Conservation (phyloP, 495 filamentous ascomycete species). For the Opeltia flavorubescens region DNA sequence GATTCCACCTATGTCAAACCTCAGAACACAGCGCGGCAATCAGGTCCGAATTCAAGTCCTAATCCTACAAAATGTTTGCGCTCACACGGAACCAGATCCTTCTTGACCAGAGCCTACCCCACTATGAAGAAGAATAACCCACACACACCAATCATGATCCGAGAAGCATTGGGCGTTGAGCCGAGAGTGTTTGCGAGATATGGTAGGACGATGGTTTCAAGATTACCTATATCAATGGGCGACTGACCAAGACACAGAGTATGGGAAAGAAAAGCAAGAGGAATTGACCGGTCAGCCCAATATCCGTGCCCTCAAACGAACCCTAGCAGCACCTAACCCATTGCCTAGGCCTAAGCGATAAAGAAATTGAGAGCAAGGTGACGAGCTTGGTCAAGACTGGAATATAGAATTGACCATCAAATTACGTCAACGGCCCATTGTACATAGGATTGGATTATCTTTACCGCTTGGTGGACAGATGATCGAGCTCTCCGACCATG, state of each 20-base stretch:
- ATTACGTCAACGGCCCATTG: not conserved
- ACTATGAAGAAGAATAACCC: constrained; percentile 99
- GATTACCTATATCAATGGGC: not conserved
- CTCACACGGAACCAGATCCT: constrained; percentile 42
- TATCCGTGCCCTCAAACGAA: constrained; percentile 12
- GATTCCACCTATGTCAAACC: constrained; percentile 92
- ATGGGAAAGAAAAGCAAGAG: constrained; percentile 79
- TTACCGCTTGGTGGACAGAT: not conserved
- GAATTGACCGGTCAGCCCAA: constrained; percentile 54
- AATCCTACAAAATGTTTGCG: not conserved
- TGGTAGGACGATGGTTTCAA: constrained; percentile 40
- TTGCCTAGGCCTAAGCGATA: constrained; percentile 64
- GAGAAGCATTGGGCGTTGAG: constrained; percentile 69
- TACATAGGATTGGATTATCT: not conserved
- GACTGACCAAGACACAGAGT: constrained; percentile 36
- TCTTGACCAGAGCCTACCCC: constrained; percentile 83
- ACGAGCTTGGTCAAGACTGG: constrained; percentile 61
- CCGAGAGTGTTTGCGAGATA: constrained; percentile 88
- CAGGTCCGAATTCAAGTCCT: constrained; percentile 40
- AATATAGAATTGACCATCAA: constrained; percentile 7
- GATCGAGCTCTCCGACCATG: too few species aligned
- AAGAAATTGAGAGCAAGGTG: constrained; percentile 84
- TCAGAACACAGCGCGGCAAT: constrained; percentile 74
- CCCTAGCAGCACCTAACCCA: not conserved
- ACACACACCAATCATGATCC: constrained; percentile 81